Evolutionary conservation across 306 rosid genomes (phyloP).

Genomic region (Vicia villosa): DNA sequence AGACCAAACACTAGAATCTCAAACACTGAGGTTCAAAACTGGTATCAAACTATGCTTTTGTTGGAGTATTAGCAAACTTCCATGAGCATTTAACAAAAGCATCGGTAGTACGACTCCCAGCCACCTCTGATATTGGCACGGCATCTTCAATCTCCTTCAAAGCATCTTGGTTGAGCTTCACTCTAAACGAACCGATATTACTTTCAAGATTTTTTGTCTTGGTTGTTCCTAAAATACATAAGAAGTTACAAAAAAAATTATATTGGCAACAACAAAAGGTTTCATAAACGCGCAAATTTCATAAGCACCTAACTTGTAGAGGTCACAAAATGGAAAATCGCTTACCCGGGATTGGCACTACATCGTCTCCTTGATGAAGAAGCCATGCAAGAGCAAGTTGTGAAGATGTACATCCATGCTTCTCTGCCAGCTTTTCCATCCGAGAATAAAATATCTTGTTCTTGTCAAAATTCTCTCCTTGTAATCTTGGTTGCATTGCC

Average conservation of each 20-base stretch:
- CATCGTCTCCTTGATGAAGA: constrained; percentile 62
- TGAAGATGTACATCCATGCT: constrained; percentile 54
- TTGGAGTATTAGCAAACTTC: constrained; percentile 62
- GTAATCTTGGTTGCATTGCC: constrained; percentile 58
- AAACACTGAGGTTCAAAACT: constrained; percentile 8
- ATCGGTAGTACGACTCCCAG: constrained; percentile 47
- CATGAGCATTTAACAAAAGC: constrained; percentile 50
- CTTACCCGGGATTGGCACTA: constrained; percentile 77
- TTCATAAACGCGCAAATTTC: not conserved
- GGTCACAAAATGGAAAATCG: not conserved
- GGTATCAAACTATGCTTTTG: constrained; percentile 24
- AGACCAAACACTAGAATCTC: not conserved
- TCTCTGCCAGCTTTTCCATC: constrained; percentile 55
- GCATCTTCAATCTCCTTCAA: constrained; percentile 54
- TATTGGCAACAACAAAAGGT: not conserved
- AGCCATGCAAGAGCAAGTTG: constrained; percentile 77
- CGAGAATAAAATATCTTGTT: constrained; percentile 53
- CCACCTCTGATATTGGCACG: constrained; percentile 45
- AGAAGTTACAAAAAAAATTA: constrained; percentile 11
- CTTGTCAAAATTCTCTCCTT: constrained; percentile 62
- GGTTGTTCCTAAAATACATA: constrained; percentile 58
- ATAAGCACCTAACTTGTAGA: not conserved
- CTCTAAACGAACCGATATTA: constrained; percentile 50
- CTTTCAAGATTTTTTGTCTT: constrained; percentile 59
- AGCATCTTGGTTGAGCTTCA: constrained; percentile 54